phyloP scores from a whole-genome alignment of 2,329 filamentous ascomycete species.

The Xylaria sp. region DNA sequence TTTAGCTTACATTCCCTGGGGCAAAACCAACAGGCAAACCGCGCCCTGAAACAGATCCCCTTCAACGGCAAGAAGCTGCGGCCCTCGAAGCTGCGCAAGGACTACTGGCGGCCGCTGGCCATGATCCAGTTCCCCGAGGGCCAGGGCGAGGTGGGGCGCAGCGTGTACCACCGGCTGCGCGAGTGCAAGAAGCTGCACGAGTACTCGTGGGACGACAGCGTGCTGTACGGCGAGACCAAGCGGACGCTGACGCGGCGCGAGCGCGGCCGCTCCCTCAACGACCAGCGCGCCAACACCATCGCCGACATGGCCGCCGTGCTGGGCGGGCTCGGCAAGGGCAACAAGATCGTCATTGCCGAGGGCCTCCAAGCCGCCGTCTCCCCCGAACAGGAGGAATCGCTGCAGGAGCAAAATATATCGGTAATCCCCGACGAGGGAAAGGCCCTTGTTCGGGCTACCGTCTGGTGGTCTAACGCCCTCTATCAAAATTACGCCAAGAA shows the following conservation, averaged over 20 bases:
- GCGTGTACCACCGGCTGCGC: slow-evolving; percentile 71
- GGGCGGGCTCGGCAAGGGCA: slow-evolving; percentile 62
- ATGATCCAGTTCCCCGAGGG: slow-evolving; percentile 67
- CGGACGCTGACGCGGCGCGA: slow-evolving; percentile 52
- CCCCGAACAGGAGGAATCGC: slow-evolving; percentile 48
- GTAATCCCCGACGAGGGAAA: slow-evolving; percentile 12
- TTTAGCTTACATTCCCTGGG: too few species aligned
- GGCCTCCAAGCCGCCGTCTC: slow-evolving; percentile 27
- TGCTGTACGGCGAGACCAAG: slow-evolving; percentile 55
- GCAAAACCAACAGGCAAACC: slow-evolving; percentile 38
- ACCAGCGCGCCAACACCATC: slow-evolving; percentile 70
- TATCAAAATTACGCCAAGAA: slow-evolving; percentile 59
- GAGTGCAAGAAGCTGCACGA: slow-evolving; percentile 73
- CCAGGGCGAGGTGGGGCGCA: slow-evolving; percentile 65
- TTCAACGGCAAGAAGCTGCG: slow-evolving; percentile 76
- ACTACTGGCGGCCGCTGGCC: slow-evolving; percentile 73
- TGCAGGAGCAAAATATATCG: background rate
- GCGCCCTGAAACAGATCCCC: slow-evolving; percentile 52
- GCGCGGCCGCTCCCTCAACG: slow-evolving; percentile 65
- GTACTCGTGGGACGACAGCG: slow-evolving; percentile 66
- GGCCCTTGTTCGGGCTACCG: slow-evolving; percentile 55
- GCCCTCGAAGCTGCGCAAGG: slow-evolving; percentile 71
- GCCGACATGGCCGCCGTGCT: slow-evolving; percentile 73
- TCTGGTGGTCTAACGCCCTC: slow-evolving; percentile 64
- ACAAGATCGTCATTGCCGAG: slow-evolving; percentile 55